Evolutionary conservation across 805 yeast species (phyloP), one percentile per base, ranked within the genome.

Genomic region (Metschnikowia vanudenii): DNA sequence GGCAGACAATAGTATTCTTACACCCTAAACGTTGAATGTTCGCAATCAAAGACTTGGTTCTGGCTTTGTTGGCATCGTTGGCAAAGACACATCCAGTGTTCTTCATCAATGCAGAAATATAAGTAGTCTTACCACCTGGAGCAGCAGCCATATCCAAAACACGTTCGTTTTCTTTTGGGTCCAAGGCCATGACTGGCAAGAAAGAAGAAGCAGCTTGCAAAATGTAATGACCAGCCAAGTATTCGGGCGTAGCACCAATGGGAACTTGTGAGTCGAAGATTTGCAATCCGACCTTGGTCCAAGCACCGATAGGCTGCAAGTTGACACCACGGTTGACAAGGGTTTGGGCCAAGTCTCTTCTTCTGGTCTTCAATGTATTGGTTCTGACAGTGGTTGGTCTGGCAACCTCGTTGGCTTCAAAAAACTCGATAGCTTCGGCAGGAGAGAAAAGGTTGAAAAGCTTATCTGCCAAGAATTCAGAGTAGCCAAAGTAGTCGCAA

Each of bases 241-340:
- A 94, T 71, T 94, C 99, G 37, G 99, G 99, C 8, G 99, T 94
- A 37, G 99, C 99, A 68, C 99, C 99, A 57, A 94, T 88, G 37
- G 99, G 99, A n/a, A 94, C 98, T 67, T 91, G 98, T 19, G 98
- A 91, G 64, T 94, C 99, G 65, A 92, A 94, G 43, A 94, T 84
- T 69, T 94, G 99, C 55, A 94, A 75, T 52, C 99, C 99, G 42
- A 94, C 98, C 69, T 94, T 94, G 19, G 98, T 90, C 99, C 99
- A 94, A 35, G 87, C 74, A 41, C 98, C 98, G 58, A 94, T 89
- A 37, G 98, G 98, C 69, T 94, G 97, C 58, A 94, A 76, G 64
- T 94, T 94, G 52, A 92, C 99, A 65, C 99, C 99, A 61, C 97
- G 83, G 69, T 92, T 92, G 46, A 92, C 96, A 52, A 94, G 78